These are phyloP conservation scores for Leccinum pseudoinsigne DNA, from an alignment of 1,284 basidiomycete genomes.

Conservation along the genomic window DNA sequence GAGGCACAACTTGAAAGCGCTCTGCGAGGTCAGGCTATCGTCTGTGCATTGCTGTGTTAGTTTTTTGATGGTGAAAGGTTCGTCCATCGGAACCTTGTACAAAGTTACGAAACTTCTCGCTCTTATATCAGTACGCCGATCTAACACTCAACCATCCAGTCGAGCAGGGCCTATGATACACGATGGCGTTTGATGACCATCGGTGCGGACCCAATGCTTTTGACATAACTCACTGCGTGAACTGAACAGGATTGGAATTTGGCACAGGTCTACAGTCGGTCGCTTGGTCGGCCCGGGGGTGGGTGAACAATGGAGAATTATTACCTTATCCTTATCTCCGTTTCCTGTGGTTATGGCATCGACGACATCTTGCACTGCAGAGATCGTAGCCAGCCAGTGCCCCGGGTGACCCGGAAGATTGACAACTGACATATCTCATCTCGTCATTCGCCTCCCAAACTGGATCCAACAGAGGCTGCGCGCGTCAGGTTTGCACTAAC, in stretches of 20 bases:
- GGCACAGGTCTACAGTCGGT: not conserved
- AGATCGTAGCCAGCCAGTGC: not conserved
- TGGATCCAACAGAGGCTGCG: slow-evolving; percentile 52
- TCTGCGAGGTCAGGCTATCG: too few species aligned
- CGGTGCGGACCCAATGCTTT: not conserved
- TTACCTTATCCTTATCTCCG: not conserved
- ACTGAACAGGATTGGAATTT: not conserved
- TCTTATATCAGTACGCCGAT: not conserved
- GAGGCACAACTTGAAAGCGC: too few species aligned
- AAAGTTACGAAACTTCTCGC: not conserved
- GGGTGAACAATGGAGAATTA: not conserved
- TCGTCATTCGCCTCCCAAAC: slow-evolving; percentile 22
- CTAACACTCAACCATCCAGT: too few species aligned
- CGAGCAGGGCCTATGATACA: too few species aligned
- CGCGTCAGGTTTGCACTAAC: slow-evolving; percentile 46
- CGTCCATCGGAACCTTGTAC: not conserved
- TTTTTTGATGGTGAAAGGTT: too few species aligned
- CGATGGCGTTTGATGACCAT: too few species aligned
- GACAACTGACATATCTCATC: not conserved
- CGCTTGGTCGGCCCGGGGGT: too few species aligned
- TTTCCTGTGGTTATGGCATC: not conserved
- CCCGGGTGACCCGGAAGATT: not conserved
- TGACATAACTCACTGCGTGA: not conserved
- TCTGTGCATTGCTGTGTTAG: too few species aligned
- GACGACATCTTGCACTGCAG: not conserved